Evolutionary conservation across 2,329 filamentous ascomycete species (phyloP).

Genomic region (Coniochaeta sp.): DNA sequence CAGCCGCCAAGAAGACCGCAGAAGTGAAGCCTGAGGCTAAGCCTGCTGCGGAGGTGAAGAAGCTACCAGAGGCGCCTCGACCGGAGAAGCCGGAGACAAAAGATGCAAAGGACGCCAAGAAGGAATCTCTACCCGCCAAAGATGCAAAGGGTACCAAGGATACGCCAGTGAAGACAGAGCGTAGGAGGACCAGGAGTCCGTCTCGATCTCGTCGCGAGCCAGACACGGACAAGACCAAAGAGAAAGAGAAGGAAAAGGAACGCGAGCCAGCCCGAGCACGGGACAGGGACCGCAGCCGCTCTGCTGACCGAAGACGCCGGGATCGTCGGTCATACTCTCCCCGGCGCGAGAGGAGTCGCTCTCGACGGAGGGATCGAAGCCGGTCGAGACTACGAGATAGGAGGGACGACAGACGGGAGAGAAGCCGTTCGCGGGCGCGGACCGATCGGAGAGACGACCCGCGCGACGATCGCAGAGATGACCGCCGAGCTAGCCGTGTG

Average conservation of each 20-base stretch:
- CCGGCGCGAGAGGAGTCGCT: conserved; percentile 16
- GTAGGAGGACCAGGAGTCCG: conserved; percentile 18
- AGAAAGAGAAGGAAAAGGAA: conserved; percentile 19
- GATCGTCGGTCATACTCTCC: conserved; percentile 14
- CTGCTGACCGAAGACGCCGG: conserved; percentile 17
- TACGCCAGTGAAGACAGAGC: conserved; percentile 22
- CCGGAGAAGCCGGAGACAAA: conserved; percentile 17
- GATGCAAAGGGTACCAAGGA: conserved; percentile 12
- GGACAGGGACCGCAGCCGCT: conserved; percentile 22
- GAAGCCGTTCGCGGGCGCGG: conserved; percentile 16
- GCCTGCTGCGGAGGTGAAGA: conserved; percentile 20
- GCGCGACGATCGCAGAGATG: conserved; percentile 1
- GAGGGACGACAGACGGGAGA: conserved; percentile 18
- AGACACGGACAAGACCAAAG: conserved; percentile 21
- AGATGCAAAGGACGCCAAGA: conserved; percentile 12
- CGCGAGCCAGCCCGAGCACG: conserved; percentile 26
- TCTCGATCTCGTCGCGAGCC: conserved; percentile 14
- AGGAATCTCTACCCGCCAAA: background rate
- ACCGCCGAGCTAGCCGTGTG: conserved; percentile 11
- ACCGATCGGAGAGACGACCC: conserved; percentile 4
- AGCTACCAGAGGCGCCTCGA: background rate
- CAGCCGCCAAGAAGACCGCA: conserved; percentile 30
- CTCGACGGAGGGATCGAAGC: conserved; percentile 15
- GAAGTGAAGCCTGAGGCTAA: conserved; percentile 13
- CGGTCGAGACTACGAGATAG: conserved; percentile 17